Percentiles rank a stretch among this genome's conserved stretches.
Conservation (phyloP, 2,329 filamentous ascomycete genomes). For the Cytospora schulzeri region DNA sequence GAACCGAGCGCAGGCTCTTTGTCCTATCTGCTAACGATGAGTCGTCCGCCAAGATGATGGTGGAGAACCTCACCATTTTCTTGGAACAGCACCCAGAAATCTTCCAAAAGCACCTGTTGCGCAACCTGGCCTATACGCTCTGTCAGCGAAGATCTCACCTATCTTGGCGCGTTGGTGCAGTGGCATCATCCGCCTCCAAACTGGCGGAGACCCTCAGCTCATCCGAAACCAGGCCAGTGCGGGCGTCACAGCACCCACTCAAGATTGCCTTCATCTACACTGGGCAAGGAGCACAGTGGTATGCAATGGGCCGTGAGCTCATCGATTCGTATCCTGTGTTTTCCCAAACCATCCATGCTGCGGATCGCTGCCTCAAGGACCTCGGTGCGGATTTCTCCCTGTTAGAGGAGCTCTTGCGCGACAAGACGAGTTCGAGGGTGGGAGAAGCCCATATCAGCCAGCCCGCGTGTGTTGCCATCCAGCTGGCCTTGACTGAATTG, state of each 20-base stretch:
- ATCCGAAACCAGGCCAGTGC: slow-evolving; percentile 2
- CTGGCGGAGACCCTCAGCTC: slow-evolving; percentile 7
- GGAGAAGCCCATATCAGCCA: slow-evolving; percentile 44
- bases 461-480: slow-evolving; percentile 44
- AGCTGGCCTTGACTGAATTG: slow-evolving; percentile 42
- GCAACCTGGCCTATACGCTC: slow-evolving; percentile 22
- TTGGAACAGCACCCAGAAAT: slow-evolving; percentile 21
- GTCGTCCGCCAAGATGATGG: not conserved
- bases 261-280: slow-evolving; percentile 44
- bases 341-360: slow-evolving; percentile 11
- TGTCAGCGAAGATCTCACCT: slow-evolving; percentile 13
- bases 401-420: slow-evolving; percentile 39
- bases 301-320: slow-evolving; percentile 10
- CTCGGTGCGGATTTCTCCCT: slow-evolving; percentile 42
- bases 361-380: slow-evolving; percentile 29
- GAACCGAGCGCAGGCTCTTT: slow-evolving; percentile 6
- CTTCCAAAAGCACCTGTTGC: slow-evolving; percentile 15
- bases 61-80: slow-evolving; percentile 12
- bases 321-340: slow-evolving; percentile 40
- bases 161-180: slow-evolving; percentile 7
- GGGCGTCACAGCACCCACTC: slow-evolving; percentile 31
- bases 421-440: slow-evolving; percentile 40
- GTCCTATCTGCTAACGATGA: slow-evolving; percentile 15
- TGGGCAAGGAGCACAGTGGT: slow-evolving; percentile 38
- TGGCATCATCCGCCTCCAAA: not conserved